Percentiles rank a stretch among this genome's conserved stretches.
Evolutionary conservation across 495 filamentous ascomycete genomes (phyloP).

Genomic region (Aspergillus nanangensis): DNA sequence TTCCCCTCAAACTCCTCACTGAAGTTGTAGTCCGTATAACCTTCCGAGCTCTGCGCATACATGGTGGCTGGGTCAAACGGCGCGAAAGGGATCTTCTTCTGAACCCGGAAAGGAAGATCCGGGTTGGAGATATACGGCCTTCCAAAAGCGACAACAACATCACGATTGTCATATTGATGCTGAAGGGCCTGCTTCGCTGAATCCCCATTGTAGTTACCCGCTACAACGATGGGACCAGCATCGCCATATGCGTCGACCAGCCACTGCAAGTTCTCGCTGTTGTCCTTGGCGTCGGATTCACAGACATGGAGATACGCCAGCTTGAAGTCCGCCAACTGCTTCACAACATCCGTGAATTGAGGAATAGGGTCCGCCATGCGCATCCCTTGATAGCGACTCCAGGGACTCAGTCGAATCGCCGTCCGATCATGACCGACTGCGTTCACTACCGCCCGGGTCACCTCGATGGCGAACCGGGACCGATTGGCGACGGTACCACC

Average conservation of each 20-base stretch:
- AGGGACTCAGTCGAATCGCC: conserved; percentile 59
- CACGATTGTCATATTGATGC: conserved; percentile 40
- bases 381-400: conserved; percentile 58
- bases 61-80: no score
- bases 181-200: conserved; percentile 35
- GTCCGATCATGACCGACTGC: conserved; percentile 57
- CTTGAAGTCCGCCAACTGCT: conserved; percentile 40
- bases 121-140: conserved; percentile 63
- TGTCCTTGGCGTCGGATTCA: conserved; percentile 36
- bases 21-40: no score
- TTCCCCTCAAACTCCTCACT: no score
- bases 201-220: conserved; percentile 49
- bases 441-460: conserved; percentile 51
- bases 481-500: conserved; percentile 67
- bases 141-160: conserved; percentile 55
- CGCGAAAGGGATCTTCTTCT: conserved; percentile 47
- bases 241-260: conserved; percentile 31
- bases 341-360: conserved; percentile 54
- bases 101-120: conserved; percentile 57
- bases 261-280: conserved; percentile 45
- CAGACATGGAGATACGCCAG: conserved; percentile 64
- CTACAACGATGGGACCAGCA: conserved; percentile 47
- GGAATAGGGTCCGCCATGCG: conserved; percentile 54
- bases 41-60: no score
- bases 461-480: conserved; percentile 56